Conservation (phyloP, 2,329 filamentous ascomycete species). For the Paecilomyces variotii region DNA sequence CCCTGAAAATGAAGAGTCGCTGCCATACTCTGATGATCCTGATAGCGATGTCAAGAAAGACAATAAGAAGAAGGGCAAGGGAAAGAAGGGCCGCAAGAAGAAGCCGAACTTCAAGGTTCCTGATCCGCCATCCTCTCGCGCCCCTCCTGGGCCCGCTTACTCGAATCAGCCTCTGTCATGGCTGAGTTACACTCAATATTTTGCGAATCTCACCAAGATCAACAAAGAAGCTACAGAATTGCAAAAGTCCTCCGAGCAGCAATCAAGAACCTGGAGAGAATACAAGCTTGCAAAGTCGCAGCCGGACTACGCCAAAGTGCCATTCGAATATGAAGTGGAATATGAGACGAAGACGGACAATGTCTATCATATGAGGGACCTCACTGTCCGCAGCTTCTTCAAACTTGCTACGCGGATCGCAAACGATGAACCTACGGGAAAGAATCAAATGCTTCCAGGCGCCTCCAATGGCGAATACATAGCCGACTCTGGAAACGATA, state of each 20-base stretch:
- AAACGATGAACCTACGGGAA: constrained; percentile 20
- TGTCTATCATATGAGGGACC: constrained; percentile 65
- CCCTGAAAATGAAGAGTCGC: constrained; percentile 1
- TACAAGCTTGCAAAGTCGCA: constrained; percentile 42
- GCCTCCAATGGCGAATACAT: constrained; percentile 5
- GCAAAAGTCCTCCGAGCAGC: constrained; percentile 14
- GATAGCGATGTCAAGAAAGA: constrained; percentile 24
- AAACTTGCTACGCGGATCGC: constrained; percentile 74
- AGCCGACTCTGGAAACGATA: constrained; percentile 17
- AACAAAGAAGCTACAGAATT: constrained; percentile 58
- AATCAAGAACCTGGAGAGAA: constrained; percentile 35
- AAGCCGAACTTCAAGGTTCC: constrained; percentile 60
- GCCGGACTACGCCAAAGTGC: constrained; percentile 45
- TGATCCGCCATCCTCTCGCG: constrained; percentile 60
- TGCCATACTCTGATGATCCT: not conserved
- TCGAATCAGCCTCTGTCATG: constrained; percentile 73
- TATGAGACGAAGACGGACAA: constrained; percentile 76
- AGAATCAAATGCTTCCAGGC: constrained; percentile 16
- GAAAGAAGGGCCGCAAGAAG: constrained; percentile 9
- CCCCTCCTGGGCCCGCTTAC: constrained; percentile 82
- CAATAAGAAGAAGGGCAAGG: constrained; percentile 36
- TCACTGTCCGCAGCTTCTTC: constrained; percentile 77
- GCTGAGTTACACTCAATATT: constrained; percentile 81
- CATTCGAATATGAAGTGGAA: constrained; percentile 72
- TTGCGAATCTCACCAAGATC: constrained; percentile 82